Conservation (phyloP, 352 stramenopile genomes). For the Pythium pyrilobum region DNA sequence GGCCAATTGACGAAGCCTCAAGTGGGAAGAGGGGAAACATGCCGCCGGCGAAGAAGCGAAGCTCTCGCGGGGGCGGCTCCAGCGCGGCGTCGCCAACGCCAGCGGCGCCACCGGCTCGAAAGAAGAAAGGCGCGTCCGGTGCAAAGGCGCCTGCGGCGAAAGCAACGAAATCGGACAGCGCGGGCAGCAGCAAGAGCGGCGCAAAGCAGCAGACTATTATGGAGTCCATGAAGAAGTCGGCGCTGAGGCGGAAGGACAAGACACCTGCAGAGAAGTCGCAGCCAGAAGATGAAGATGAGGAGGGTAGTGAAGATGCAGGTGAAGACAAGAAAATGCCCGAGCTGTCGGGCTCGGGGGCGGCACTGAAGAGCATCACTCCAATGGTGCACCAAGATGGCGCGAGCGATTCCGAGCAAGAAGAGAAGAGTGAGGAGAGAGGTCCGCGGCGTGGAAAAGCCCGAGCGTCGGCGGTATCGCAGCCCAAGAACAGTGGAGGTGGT, state of each 20-base stretch:
- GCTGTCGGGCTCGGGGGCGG: background rate
- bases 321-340: constrained; percentile 5
- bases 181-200: background rate
- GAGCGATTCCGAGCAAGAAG: constrained; percentile 12
- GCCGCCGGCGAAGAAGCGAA: constrained; percentile 17
- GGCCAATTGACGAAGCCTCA: background rate
- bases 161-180: background rate
- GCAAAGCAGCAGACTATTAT: constrained; percentile 21
- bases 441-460: background rate
- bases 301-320: background rate
- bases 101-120: background rate
- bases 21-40: constrained; percentile 3
- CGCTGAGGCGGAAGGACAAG: constrained; percentile 19
- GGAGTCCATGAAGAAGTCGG: constrained; percentile 16
- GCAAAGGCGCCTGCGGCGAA: background rate
- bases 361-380: background rate
- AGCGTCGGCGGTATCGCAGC: background rate
- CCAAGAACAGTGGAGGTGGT: background rate
- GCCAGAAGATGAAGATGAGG: background rate
- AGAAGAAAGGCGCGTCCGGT: background rate
- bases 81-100: background rate
- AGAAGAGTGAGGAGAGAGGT: constrained; percentile 16
- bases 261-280: background rate
- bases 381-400: background rate
- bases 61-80: background rate